These are phyloP conservation scores for Viola odorata DNA, from an alignment of 345 rosid genomes.

Conservation along the genomic window DNA sequence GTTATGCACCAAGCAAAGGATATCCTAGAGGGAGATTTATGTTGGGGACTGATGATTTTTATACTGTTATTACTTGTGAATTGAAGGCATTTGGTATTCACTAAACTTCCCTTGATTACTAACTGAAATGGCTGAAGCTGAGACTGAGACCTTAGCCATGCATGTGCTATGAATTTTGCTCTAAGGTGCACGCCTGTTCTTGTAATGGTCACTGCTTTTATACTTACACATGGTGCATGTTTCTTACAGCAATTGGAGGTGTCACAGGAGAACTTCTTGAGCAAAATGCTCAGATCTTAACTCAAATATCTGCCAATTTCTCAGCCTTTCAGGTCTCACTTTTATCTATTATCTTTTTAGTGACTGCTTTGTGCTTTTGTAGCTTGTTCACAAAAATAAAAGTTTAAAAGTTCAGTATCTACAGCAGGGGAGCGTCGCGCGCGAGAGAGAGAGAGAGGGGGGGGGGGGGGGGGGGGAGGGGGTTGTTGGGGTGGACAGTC, in stretches of 20 bases:
- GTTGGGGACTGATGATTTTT: too few species aligned
- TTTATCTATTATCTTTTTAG: not conserved
- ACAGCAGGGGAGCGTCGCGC: not conserved
- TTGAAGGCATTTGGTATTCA: too few species aligned
- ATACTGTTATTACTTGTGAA: too few species aligned
- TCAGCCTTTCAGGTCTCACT: constrained; percentile 56
- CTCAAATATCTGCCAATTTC: constrained; percentile 65
- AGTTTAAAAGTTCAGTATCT: not conserved
- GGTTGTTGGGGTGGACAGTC: too few species aligned
- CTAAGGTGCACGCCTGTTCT: too few species aligned
- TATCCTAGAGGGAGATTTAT: too few species aligned
- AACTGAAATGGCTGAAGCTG: not conserved
- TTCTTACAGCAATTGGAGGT: constrained; percentile 66
- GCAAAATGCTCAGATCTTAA: constrained; percentile 67
- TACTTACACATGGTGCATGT: not conserved
- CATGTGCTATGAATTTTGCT: not conserved
- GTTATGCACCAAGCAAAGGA: too few species aligned
- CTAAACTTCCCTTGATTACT: not conserved
- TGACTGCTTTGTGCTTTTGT: not conserved
- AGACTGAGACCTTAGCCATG: not conserved
- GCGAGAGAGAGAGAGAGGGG: too few species aligned
- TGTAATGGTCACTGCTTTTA: not conserved
- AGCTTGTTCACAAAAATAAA: not conserved
- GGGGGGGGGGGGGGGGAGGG: too few species aligned
- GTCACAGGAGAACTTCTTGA: constrained; percentile 67